A percentile compares a stretch with the other conserved stretches of the same genome.
Evolutionary conservation across 2,329 filamentous ascomycete genomes (phyloP).

Genomic region (Penicillium brasilianum): DNA sequence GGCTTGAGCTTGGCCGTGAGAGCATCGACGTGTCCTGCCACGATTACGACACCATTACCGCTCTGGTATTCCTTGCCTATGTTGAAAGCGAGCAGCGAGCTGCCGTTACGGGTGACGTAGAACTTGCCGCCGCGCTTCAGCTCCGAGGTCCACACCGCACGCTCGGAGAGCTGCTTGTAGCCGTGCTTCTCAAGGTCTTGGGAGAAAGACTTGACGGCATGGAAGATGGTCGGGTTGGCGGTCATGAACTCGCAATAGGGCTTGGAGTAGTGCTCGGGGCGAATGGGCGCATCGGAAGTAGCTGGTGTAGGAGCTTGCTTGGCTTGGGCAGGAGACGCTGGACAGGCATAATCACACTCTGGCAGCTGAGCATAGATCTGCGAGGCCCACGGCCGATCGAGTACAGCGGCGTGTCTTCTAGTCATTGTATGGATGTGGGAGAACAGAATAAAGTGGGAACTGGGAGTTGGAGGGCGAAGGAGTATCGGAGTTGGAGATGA

Average conservation of each 20-base stretch:
- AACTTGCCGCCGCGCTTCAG: conserved; percentile 84
- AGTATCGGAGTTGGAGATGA: conserved; percentile 19
- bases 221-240: conserved; percentile 90
- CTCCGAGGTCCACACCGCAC: conserved; percentile 75
- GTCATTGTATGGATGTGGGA: conserved; percentile 35
- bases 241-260: conserved; percentile 88
- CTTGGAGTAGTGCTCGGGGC: conserved; percentile 70
- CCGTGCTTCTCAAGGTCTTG: conserved; percentile 72
- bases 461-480: conserved; percentile 2
- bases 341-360: conserved; percentile 13
- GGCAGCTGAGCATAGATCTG: conserved; percentile 26
- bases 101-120: conserved; percentile 83
- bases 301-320: conserved; percentile 24
- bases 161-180: conserved; percentile 75
- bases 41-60: conserved; percentile 84
- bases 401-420: conserved; percentile 35
- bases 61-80: conserved; percentile 80
- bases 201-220: conserved; percentile 80
- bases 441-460: not conserved
- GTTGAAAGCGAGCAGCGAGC: conserved; percentile 81
- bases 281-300: conserved; percentile 30
- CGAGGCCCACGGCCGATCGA: conserved; percentile 40
- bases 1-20: conserved; percentile 91
- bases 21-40: conserved; percentile 92
- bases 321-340: conserved; percentile 27